These are phyloP conservation scores for Hypoxylon sp. DNA, from an alignment of 2,329 filamentous ascomycete species.

Conservation along the genomic window DNA sequence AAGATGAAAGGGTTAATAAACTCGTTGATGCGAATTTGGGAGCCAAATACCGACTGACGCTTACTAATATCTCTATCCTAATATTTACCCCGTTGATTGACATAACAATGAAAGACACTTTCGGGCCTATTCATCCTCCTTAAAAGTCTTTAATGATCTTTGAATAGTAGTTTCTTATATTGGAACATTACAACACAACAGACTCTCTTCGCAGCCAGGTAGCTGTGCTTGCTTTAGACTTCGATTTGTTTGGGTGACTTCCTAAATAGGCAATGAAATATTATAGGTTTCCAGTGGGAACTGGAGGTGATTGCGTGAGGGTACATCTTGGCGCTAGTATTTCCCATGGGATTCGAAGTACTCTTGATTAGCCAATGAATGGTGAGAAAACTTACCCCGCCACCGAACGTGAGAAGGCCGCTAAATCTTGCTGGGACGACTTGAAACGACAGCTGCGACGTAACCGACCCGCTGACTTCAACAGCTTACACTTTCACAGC, in stretches of 20 bases:
- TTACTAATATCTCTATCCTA: too few species aligned
- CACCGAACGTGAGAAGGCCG: not conserved
- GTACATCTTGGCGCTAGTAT: conserved; percentile 1
- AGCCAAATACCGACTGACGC: too few species aligned
- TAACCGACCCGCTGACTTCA: conserved; percentile 27
- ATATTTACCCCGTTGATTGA: not conserved
- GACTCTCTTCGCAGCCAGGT: too few species aligned
- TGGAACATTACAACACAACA: not conserved
- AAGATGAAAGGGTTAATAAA: not conserved
- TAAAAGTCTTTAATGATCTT: not conserved
- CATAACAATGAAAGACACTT: not conserved
- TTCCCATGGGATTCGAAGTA: not conserved
- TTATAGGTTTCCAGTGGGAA: not conserved
- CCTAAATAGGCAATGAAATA: conserved; percentile 24
- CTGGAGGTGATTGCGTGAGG: not conserved
- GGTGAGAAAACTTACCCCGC: conserved; percentile 22
- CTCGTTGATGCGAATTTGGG: not conserved
- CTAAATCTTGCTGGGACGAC: conserved; percentile 24
- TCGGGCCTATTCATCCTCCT: not conserved
- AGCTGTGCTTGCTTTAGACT: not conserved
- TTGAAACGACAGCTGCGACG: conserved; percentile 46
- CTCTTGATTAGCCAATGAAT: conserved; percentile 15
- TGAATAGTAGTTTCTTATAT: too few species aligned
- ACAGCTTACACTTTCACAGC: conserved; percentile 21
- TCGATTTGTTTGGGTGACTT: not conserved